phyloP scores from a whole-genome alignment of 2,329 filamentous ascomycete genomes.

The Sphaerostilbella broomeana region DNA sequence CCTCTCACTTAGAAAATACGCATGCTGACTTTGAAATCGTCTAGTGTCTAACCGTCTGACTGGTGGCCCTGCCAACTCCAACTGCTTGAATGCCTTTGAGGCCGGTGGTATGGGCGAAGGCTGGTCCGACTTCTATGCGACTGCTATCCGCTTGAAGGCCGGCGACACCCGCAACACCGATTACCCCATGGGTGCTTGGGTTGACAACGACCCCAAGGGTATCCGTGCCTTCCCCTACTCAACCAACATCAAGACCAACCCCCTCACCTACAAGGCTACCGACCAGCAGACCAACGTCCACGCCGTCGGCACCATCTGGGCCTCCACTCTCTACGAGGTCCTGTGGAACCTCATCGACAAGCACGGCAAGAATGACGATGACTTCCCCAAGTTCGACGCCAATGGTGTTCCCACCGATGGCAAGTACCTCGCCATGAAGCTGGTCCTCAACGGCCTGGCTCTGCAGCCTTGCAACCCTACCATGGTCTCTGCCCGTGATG shows the following conservation, averaged over 20 bases:
- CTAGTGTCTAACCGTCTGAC: constrained; percentile 50
- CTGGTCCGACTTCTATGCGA: constrained; percentile 51
- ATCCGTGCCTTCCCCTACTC: constrained; percentile 47
- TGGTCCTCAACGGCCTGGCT: constrained; percentile 46
- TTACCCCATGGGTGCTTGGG: constrained; percentile 46
- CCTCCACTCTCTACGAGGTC: constrained; percentile 47
- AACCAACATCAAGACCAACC: constrained; percentile 43
- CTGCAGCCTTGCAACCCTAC: constrained; percentile 52
- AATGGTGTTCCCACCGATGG: constrained; percentile 46
- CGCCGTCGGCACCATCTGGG: constrained; percentile 46
- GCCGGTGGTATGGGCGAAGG: constrained; percentile 53
- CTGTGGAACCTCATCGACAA: constrained; percentile 53
- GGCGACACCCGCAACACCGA: constrained; percentile 38
- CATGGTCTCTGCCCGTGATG: constrained; percentile 46
- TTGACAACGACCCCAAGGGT: constrained; percentile 35
- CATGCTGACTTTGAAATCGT: constrained; percentile 9
- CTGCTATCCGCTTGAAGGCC: constrained; percentile 41
- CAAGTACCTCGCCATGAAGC: constrained; percentile 44
- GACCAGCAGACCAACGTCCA: constrained; percentile 36
- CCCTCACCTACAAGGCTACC: constrained; percentile 40
- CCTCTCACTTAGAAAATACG: background rate
- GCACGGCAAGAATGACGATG: constrained; percentile 42
- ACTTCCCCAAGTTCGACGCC: constrained; percentile 33
- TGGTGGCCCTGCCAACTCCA: constrained; percentile 48
- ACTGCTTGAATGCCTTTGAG: constrained; percentile 41